Evolutionary conservation across 208 protist genomes (phyloP), one percentile per base, ranked within the genome.

Genomic region (Polymyxa betae): DNA sequence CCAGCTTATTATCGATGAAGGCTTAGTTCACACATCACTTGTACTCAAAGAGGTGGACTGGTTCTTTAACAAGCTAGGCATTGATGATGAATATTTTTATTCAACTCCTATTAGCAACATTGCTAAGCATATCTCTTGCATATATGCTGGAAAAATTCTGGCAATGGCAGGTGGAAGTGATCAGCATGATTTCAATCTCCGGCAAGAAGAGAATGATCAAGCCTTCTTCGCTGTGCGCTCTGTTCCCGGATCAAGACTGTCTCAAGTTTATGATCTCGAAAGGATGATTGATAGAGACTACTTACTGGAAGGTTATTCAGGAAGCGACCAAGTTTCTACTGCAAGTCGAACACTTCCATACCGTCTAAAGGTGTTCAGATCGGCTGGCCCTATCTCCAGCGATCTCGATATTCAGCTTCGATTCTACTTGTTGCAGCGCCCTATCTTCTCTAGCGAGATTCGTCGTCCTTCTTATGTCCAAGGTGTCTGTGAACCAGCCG

Each of bases 221-320:
- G 72, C 72, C n/a, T 82, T 82, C 72, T 82, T 45, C 40, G 72
- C 72, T 40, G 72, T 82, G 12, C 72, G 72, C 5, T 82, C 72
- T 5, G 10, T 82, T 12, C 72, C 72, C n/a, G 72, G 72, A 45
- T 82, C 72, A 5, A 5, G 72, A 38, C n/a, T 82, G 16, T 82
- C 72, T 5, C 72, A 82, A 82, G 72, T 82, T 35, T 82, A 82
- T 43, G 72, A 82, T 43, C 72, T 82, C n/a, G 72, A 82, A 82
- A 5, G 72, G 16, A 12, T 38, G 5, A 35, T 82, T 43, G 72
- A 82, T 43, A 43, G 35, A 5, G 10, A 82, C 5, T 82, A 82
- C n/a, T n/a, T 82, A 16, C 72, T 82, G 5, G 72, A 82, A 82
- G 72, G 72, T 20, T 82, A 82, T 43, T 45, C 35, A 5, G 72